Evolutionary conservation across 495 filamentous ascomycete genomes (phyloP), one percentile per base, ranked within the genome.

Genomic region (Terfezia boudieri): DNA sequence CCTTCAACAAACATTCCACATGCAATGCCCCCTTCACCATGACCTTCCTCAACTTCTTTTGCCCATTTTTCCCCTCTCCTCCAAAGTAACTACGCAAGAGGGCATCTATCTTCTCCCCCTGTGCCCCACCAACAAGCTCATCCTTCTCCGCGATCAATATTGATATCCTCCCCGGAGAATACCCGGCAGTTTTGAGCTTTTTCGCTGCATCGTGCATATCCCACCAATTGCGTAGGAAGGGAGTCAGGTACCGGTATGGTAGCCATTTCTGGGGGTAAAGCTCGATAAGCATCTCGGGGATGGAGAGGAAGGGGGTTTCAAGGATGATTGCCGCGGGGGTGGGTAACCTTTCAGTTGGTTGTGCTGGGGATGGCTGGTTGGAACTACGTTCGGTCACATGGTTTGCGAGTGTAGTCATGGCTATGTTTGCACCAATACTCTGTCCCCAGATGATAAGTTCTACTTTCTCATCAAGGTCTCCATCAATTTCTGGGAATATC

Each of bases 181-280:
- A 17, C 23, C 49, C 53, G 36, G 22, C 22, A n/a, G 9, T 9
- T 53, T 37, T 16, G 6, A 20, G 76, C 65, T 23, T 58, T 57
- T 9, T 62, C 60, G 54, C 74, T 1, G 70, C 67, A 0, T 41
- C 56, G 6, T 57, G 56, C 54, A 64, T 70, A 57, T 77, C 70
- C 76, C 77, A 79, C 35, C 66, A 66, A 58, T 71, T 77, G 65
- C 76, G 67, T 46, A 76, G 66, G 59, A 78, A 76, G 0, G 70
- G 69, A 53, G 67, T 64, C 0, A 80, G 66, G 66, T 82, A 80
- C 4, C 76, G 69, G 64, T 90, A 89, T 0, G 83, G 83, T 0
- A 89, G 67, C 84, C 84, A 89, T 56, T 76, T 82, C 60, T 89
- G 82, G 9, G 84, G 84, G 65, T 87, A 90, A 17, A 92, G 63